A percentile compares a stretch with the other conserved stretches of the same genome.
Evolutionary conservation across 2,329 filamentous ascomycete genomes (phyloP).

Genomic region (Drechmeria coniospora): DNA sequence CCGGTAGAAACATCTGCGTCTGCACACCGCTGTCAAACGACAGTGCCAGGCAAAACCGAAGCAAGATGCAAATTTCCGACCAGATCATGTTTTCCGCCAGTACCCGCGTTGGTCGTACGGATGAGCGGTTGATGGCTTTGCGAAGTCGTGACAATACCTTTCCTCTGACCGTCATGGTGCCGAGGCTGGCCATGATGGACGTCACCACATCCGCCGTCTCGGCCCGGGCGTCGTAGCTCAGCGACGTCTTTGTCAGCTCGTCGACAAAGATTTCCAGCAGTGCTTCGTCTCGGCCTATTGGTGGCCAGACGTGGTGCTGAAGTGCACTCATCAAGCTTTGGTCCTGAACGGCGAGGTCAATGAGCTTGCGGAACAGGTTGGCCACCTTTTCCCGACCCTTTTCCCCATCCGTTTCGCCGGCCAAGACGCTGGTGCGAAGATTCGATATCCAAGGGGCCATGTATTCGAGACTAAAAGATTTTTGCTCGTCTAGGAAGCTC

Average conservation of each 20-base stretch:
- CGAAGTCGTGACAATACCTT: conserved; percentile 50
- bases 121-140: conserved; percentile 52
- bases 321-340: conserved; percentile 41
- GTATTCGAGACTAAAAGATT: conserved; percentile 50
- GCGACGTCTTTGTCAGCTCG: conserved; percentile 48
- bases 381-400: conserved; percentile 52
- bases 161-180: conserved; percentile 48
- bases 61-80: conserved; percentile 51
- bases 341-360: conserved; percentile 48
- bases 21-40: conserved; percentile 55
- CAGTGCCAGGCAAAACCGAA: conserved; percentile 49
- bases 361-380: conserved; percentile 47
- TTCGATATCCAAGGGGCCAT: conserved; percentile 55
- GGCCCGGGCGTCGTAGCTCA: conserved; percentile 40
- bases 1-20: conserved; percentile 50
- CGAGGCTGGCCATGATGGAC: conserved; percentile 46
- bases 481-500: conserved; percentile 51
- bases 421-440: conserved; percentile 42
- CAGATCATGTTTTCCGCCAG: conserved; percentile 53
- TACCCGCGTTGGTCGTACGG: conserved; percentile 47
- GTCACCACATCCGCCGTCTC: conserved; percentile 45
- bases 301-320: conserved; percentile 52
- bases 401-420: conserved; percentile 45
- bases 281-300: conserved; percentile 47
- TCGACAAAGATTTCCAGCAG: conserved; percentile 53